Conservation (phyloP, 2,329 filamentous ascomycete genomes). For the Monilinia polystroma region DNA sequence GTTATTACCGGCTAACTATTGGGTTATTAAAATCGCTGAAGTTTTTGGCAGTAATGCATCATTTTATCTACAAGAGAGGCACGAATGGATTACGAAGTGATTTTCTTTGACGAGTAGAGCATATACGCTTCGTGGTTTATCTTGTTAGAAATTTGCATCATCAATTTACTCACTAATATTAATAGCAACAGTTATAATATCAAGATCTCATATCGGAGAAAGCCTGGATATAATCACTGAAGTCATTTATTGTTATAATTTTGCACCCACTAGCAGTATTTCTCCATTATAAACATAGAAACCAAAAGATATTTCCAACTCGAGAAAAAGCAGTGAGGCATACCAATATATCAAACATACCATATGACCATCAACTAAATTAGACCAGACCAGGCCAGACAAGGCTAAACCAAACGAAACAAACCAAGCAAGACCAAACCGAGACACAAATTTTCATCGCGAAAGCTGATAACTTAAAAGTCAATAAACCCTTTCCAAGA, state of each 20-base stretch:
- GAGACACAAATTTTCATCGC: background rate
- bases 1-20: background rate
- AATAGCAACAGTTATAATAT: background rate
- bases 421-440: background rate
- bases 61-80: background rate
- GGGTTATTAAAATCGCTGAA: background rate
- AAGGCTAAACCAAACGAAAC: background rate
- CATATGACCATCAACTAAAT: background rate
- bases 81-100: background rate
- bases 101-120: background rate
- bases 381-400: no score
- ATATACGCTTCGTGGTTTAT: background rate
- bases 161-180: background rate
- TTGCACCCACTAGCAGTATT: background rate
- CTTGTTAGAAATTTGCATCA: background rate
- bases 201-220: background rate
- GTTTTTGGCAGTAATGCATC: background rate
- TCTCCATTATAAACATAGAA: background rate
- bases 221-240: background rate
- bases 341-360: constrained; percentile 1
- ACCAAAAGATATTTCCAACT: background rate
- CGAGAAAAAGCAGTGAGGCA: background rate
- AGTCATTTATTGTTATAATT: constrained; percentile 1
- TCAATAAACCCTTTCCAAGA: background rate
- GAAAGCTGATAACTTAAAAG: background rate